A percentile compares a stretch with the other conserved stretches of the same genome.
These are phyloP conservation scores for Boehmeria nivea DNA, from an alignment of 306 rosid species.

Conservation along the genomic window DNA sequence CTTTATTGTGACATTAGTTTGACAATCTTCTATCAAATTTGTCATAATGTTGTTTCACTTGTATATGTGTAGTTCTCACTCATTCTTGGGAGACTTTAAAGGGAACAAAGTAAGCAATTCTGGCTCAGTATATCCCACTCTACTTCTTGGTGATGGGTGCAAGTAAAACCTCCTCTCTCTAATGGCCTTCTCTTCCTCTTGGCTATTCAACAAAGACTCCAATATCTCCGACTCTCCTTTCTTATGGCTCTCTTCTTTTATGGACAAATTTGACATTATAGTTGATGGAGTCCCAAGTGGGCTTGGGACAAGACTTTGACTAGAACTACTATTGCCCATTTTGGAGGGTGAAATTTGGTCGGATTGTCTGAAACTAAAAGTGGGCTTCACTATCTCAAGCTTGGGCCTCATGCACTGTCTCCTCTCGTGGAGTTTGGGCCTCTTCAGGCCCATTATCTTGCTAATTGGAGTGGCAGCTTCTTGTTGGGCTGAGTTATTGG, in stretches of 20 bases:
- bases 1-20: no score
- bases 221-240: conserved; percentile 12
- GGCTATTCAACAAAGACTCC: conserved; percentile 23
- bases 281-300: conserved; percentile 58
- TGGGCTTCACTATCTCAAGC: conserved; percentile 71
- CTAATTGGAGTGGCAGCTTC: conserved; percentile 6
- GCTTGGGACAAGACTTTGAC: conserved; percentile 24
- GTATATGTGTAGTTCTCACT: background rate
- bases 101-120: conserved; percentile 71
- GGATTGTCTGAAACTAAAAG: conserved; percentile 20
- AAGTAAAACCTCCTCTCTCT: conserved; percentile 66
- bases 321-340: conserved; percentile 23
- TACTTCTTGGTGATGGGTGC: conserved; percentile 69
- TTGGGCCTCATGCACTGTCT: conserved; percentile 68
- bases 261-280: conserved; percentile 45
- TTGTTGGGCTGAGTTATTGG: conserved; percentile 19
- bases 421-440: conserved; percentile 72
- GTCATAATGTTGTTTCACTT: no score
- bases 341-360: conserved; percentile 30
- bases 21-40: no score
- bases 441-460: conserved; percentile 27
- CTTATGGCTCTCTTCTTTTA: conserved; percentile 29
- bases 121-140: conserved; percentile 41
- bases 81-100: conserved; percentile 41
- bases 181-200: conserved; percentile 75